These are phyloP conservation scores for Wickerhamomyces queroliae DNA, from an alignment of 805 yeast genomes.

Conservation along the genomic window DNA sequence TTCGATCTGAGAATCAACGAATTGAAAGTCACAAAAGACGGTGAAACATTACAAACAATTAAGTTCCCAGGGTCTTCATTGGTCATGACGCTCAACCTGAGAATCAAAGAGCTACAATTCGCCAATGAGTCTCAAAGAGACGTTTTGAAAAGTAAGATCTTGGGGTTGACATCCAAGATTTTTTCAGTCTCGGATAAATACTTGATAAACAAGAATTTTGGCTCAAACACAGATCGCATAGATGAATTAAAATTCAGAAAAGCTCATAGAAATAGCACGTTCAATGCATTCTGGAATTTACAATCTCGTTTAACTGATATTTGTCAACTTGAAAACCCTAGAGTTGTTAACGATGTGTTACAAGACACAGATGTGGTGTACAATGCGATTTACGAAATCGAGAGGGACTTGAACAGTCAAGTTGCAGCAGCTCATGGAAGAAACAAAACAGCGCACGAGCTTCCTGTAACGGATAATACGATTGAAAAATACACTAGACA, in stretches of 20 bases:
- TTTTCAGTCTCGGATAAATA: constrained; percentile 8
- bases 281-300: constrained; percentile 13
- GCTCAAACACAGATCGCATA: constrained; percentile 8
- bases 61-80: constrained; percentile 11
- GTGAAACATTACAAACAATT: constrained; percentile 2
- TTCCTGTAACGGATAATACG: constrained; percentile 7
- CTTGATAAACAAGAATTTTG: constrained; percentile 12
- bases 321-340: background rate
- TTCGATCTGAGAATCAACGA: constrained; percentile 9
- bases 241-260: constrained; percentile 4
- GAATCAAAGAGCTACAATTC: constrained; percentile 4
- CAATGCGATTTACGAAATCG: background rate
- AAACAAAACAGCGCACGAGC: background rate
- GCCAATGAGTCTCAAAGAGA: constrained; percentile 17
- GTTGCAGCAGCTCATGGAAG: background rate
- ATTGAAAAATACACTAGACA: constrained; percentile 3
- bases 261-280: background rate
- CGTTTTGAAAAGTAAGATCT: constrained; percentile 10
- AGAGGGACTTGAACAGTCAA: background rate
- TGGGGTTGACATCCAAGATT: constrained; percentile 10
- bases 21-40: background rate
- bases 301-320: constrained; percentile 14
- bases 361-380: background rate
- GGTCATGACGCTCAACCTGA: constrained; percentile 11
- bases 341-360: constrained; percentile 1